Evolutionary conservation across 257 asterid species (phyloP).

Genomic region (Pogostemon cablin): DNA sequence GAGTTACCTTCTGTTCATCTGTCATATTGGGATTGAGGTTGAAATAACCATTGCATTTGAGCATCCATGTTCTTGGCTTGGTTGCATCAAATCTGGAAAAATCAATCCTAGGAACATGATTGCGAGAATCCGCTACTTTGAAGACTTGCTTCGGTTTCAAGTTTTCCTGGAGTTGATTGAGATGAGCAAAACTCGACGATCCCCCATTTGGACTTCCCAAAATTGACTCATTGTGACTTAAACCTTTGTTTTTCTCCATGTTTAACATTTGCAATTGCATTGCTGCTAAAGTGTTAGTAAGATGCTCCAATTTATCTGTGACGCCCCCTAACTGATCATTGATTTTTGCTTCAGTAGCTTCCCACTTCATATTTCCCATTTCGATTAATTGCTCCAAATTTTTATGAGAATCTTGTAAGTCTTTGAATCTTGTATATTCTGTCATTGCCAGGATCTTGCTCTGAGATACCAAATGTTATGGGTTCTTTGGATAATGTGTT

Average conservation of each 20-base stretch:
- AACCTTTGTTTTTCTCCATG: background rate
- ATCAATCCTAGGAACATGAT: background rate
- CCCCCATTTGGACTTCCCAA: background rate
- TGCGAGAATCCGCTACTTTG: background rate
- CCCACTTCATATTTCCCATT: background rate
- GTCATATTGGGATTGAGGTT: background rate
- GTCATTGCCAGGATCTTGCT: background rate
- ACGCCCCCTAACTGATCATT: background rate
- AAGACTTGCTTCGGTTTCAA: background rate
- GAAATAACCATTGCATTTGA: constrained; percentile 7
- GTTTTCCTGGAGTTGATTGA: background rate
- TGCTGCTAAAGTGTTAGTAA: background rate
- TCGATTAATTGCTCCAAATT: background rate
- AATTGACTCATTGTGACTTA: background rate
- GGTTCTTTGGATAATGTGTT: no score
- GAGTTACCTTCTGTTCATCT: no score
- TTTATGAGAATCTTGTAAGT: background rate
- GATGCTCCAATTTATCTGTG: background rate
- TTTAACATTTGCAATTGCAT: background rate
- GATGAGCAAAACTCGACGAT: background rate
- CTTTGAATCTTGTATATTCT: background rate
- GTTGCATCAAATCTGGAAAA: background rate
- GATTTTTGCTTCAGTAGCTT: background rate
- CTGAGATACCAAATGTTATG: background rate
- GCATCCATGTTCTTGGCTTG: background rate